Evolutionary conservation across 73 alveolate genomes (phyloP).

Genomic region (Symbiodinium pilosum): DNA sequence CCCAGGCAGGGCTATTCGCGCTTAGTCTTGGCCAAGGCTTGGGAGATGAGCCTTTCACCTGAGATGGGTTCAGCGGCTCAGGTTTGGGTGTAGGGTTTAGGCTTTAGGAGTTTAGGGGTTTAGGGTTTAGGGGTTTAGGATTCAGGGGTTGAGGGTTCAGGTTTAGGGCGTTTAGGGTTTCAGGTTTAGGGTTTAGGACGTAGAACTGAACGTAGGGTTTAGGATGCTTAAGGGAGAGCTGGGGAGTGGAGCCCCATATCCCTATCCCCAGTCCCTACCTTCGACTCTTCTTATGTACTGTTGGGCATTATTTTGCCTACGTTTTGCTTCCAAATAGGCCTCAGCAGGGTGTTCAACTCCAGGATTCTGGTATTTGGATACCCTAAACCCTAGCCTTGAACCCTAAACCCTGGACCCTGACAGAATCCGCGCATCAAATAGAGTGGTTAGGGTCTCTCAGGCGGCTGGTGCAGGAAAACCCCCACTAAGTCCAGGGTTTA

Average conservation of each 20-base stretch:
- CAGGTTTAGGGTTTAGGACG: not conserved
- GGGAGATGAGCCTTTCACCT: not conserved
- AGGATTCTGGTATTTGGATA: not conserved
- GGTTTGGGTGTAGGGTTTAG: not conserved
- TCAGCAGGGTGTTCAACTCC: not conserved
- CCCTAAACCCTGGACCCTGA: too few species aligned
- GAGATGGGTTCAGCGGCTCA: not conserved
- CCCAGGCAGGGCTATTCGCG: not conserved
- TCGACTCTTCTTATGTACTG: too few species aligned
- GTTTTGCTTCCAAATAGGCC: too few species aligned
- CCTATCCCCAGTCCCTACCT: too few species aligned
- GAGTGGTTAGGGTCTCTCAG: too few species aligned
- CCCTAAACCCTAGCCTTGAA: not conserved
- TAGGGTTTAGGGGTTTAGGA: too few species aligned
- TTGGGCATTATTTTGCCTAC: too few species aligned
- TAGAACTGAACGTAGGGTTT: not conserved
- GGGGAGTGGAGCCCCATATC: too few species aligned
- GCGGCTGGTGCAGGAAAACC: too few species aligned
- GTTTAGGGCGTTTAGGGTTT: not conserved
- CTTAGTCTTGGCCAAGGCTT: slow-evolving; percentile 15
- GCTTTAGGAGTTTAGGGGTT: too few species aligned
- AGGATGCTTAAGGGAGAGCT: too few species aligned
- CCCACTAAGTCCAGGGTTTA: not conserved
- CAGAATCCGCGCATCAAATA: too few species aligned
- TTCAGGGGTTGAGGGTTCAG: not conserved